Conservation (phyloP, 108 stramenopile genomes). For the Skeletonema potamos region DNA sequence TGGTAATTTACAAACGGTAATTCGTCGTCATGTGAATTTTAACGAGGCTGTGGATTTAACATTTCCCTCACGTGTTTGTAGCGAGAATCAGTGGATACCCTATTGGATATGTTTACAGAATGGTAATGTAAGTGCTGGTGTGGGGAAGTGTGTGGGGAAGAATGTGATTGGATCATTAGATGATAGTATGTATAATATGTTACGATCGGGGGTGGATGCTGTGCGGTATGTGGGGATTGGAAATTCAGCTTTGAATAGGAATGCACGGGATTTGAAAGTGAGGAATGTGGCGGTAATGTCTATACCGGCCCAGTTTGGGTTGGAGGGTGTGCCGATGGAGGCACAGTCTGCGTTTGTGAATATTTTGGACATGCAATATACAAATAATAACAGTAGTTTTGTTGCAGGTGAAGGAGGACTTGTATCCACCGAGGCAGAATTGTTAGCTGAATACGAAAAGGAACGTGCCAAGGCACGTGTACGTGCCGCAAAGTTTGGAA, state of each 20-base stretch:
- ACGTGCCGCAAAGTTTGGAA: constrained; percentile 77
- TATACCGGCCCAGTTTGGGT: constrained; percentile 36
- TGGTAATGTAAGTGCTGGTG: constrained; percentile 52
- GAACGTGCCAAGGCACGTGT: constrained; percentile 69
- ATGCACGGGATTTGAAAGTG: constrained; percentile 48
- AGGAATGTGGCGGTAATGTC: constrained; percentile 51
- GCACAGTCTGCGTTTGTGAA: constrained; percentile 30
- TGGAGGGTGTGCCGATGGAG: constrained; percentile 44
- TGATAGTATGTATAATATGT: constrained; percentile 62
- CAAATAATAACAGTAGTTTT: neutral
- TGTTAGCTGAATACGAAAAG: constrained; percentile 67
- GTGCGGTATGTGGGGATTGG: constrained; percentile 62
- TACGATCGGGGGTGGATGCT: constrained; percentile 53
- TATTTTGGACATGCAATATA: constrained; percentile 21
- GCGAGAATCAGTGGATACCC: constrained; percentile 43
- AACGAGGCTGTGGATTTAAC: constrained; percentile 47
- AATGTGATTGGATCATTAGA: constrained; percentile 58
- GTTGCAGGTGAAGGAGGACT: constrained; percentile 5
- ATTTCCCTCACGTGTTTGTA: constrained; percentile 47
- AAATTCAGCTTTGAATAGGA: constrained; percentile 54
- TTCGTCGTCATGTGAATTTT: constrained; percentile 48
- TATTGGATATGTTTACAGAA: constrained; percentile 58
- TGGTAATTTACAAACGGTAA: constrained; percentile 54
- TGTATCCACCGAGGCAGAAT: constrained; percentile 47
- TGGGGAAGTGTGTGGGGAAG: constrained; percentile 52